Base-by-base conservation (phyloP, 2,329 filamentous ascomycete genomes). In the Aspergillus tubingensis region DNA sequence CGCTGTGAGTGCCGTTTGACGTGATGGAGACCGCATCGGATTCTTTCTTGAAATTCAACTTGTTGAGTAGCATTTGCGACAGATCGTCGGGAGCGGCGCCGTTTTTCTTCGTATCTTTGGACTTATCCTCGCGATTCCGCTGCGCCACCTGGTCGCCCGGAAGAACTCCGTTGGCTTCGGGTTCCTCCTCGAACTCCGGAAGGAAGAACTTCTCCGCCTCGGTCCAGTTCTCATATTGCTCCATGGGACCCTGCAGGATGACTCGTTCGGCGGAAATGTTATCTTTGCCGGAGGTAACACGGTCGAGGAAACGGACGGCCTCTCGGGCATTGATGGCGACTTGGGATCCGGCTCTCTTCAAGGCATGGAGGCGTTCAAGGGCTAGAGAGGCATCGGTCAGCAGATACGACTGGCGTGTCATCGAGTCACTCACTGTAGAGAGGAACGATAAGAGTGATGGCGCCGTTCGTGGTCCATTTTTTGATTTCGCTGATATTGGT, bases 401-500 rank as follows among this genome's bases (percentile, higher is more conserved):
- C 55, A 54, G 50, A 60, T 30, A 38, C 41, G 5, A 8, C 30
- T 10, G 36, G 39, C 27, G 54, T 39, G 36, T 23, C 38, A 32
- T 48, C 15, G 32, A 54, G 32, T 27, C 39, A 72, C 75, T 65
- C 76, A 83, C 81, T 83, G 72, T 82, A 82, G 38, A 83, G 75
- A 58, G 82, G 82, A 58, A 84, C 80, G 57, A 82, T 77, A 41
- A 84, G 76, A 62, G 77, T 80, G 56, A 83, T 78, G 39, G 77
- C 75, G 32, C 81, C 80, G 58, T 81, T 78, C 25, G 78, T 75
- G 53, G 81, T 80, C 79, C 81, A 83, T 70, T 76, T 77, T 70
- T 83, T 83, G 62, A 84, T 80, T 68, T 83, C 81, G 59, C 79
- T 79, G 64, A 84, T 81, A 62, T 81, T 82, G 54, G 80, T 80